Evolutionary conservation across 2,329 filamentous ascomycete genomes (phyloP), one percentile per base, ranked within the genome.

Genomic region (Phyllosticta citribraziliensis): DNA sequence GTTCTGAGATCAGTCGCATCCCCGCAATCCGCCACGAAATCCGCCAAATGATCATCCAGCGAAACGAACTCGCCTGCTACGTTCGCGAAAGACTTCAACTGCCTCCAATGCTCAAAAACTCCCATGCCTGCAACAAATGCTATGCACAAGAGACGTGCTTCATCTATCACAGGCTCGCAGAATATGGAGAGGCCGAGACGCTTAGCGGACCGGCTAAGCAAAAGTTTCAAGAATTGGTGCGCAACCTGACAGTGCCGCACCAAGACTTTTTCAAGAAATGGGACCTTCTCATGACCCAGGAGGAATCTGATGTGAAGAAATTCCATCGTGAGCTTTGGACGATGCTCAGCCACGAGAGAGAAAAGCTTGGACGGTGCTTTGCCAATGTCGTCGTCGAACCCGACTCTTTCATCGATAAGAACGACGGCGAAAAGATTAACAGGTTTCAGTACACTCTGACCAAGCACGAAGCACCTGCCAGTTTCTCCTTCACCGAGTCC

Each of bases 1-100:
- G 86, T 2, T 93, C 91, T 0, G 87, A 90, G 66, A 96, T 88
- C 12, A 85, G 90, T 66, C 86, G 91, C 22, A 89, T 99, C 52
- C 90, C 91, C 2, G 87, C 90, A 6, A 83, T 97, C 62, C 84
- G 90, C 47, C 87, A 91, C 66, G 94, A 99, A 72, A 83, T 99
- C 57, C 86, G 91, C 47, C 91, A 97, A 67, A 96, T 99, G 91
- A 88, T 99, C 63, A 92, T 97, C 79, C 88, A 96, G 73, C 88
- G 94, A 58, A 99, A 99, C 69, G 85, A 91, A 66, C 79, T 99
- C 19, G 91, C 93, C 2, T 88, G 88, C 66, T 91, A 90, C 70
- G 85, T 97, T 52, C 87, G 91, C 62, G 87, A 95, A 70, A 85
- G 89, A 62, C 86, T 88, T 64, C 85, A 91, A 64, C 80, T 99